Conservation (phyloP, 257 asterid genomes). For the Solanum ossicruentum region DNA sequence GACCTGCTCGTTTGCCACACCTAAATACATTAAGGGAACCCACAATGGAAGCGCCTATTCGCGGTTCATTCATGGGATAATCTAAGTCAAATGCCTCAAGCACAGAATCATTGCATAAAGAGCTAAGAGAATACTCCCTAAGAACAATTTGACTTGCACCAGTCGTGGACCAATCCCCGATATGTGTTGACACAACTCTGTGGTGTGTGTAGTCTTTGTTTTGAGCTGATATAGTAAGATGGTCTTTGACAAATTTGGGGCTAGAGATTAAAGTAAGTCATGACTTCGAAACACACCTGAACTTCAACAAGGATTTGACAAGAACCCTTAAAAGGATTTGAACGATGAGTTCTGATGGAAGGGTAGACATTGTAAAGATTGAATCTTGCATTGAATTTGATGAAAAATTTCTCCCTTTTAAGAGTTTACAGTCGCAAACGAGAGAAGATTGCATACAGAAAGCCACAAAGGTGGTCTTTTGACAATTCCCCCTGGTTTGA, state of each 20-base stretch:
- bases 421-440: neutral
- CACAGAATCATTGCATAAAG: slow-evolving; percentile 18
- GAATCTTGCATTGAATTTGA: neutral
- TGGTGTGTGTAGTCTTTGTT: neutral
- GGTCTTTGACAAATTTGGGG: no score
- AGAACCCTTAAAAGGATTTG: neutral
- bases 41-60: slow-evolving; percentile 1
- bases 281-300: no score
- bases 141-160: neutral
- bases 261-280: no score
- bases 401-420: neutral
- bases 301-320: neutral
- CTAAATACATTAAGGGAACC: slow-evolving; percentile 24
- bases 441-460: neutral
- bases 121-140: slow-evolving; percentile 6
- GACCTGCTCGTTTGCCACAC: no score
- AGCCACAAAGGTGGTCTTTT: neutral
- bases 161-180: neutral
- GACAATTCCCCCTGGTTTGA: no score
- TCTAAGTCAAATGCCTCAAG: neutral
- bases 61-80: neutral
- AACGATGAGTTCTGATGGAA: neutral
- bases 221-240: no score
- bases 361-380: neutral
- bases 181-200: neutral